A percentile compares a stretch with the other conserved stretches of the same genome.
Conservation (phyloP, 495 filamentous ascomycete species). For the Cladorrhinum samala region DNA sequence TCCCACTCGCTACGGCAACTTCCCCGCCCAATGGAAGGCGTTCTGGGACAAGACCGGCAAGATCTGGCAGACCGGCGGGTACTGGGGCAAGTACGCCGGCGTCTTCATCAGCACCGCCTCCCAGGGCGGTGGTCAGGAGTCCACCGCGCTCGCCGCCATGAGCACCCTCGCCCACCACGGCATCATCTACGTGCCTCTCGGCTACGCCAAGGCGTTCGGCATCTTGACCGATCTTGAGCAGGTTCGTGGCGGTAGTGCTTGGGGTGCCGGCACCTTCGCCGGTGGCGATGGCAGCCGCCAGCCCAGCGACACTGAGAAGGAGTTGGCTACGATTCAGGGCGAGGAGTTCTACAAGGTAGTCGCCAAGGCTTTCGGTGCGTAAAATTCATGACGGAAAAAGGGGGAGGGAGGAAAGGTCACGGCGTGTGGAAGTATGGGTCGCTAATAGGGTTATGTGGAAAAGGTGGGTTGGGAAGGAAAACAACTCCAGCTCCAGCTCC, state of each 20-base stretch:
- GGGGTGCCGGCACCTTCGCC: conserved; percentile 93
- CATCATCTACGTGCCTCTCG: conserved; percentile 89
- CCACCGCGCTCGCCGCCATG: conserved; percentile 73
- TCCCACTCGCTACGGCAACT: conserved; percentile 97
- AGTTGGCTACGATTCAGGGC: conserved; percentile 75
- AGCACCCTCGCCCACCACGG: conserved; percentile 91
- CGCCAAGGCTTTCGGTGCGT: conserved; percentile 64
- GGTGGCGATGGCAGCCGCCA: conserved; percentile 74
- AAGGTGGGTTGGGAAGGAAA: conserved; percentile 5
- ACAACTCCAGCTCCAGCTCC: not conserved
- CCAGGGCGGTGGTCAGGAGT: conserved; percentile 88
- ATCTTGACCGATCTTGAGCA: conserved; percentile 62
- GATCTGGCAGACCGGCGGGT: conserved; percentile 66
- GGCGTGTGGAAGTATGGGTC: not conserved
- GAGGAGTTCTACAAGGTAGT: conserved; percentile 79
- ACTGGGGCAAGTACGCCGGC: conserved; percentile 87
- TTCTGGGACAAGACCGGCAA: conserved; percentile 81
- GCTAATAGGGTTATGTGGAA: conserved; percentile 21
- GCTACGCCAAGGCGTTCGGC: conserved; percentile 76
- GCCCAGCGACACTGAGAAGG: conserved; percentile 66
- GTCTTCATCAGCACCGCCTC: conserved; percentile 82
- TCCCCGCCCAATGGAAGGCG: conserved; percentile 91
- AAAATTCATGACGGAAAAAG: conserved; percentile 43
- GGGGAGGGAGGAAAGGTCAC: not conserved
- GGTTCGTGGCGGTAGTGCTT: conserved; percentile 78